These are phyloP conservation scores for Pyrenochaeta sp. DNA, from an alignment of 2,329 filamentous ascomycete species.

Conservation along the genomic window DNA sequence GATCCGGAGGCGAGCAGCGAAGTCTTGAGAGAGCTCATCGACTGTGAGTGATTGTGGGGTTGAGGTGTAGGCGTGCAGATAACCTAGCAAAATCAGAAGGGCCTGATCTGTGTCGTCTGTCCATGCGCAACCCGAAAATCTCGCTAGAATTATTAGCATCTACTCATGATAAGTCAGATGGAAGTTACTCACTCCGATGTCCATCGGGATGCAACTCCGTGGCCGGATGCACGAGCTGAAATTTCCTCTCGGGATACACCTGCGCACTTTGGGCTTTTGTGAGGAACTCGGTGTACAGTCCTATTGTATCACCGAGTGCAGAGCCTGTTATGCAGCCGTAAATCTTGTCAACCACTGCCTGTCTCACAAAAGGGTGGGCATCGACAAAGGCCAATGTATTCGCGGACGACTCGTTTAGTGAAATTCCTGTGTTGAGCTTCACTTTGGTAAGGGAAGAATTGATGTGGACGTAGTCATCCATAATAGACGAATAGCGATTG, in stretches of 20 bases:
- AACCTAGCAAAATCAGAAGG: conserved; percentile 60
- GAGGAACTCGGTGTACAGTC: conserved; percentile 64
- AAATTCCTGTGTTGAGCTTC: not conserved
- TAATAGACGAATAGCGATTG: not conserved
- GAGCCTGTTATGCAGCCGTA: conserved; percentile 60
- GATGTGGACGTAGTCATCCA: conserved; percentile 22
- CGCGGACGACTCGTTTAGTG: not conserved
- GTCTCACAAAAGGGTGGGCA: conserved; percentile 40
- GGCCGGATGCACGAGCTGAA: conserved; percentile 51
- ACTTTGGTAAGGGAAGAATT: conserved; percentile 8
- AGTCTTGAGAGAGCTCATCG: conserved; percentile 40
- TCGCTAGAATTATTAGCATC: conserved; percentile 16
- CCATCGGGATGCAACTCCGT: conserved; percentile 57
- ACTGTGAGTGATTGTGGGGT: conserved; percentile 19
- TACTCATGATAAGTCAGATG: not conserved
- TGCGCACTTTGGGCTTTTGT: conserved; percentile 44
- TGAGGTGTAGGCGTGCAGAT: conserved; percentile 53
- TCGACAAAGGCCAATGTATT: conserved; percentile 26
- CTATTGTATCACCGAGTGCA: conserved; percentile 63
- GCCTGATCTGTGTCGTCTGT: conserved; percentile 66
- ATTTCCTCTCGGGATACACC: conserved; percentile 52
- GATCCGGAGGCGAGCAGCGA: conserved; percentile 56
- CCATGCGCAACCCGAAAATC: conserved; percentile 53
- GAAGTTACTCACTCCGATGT: conserved; percentile 52
- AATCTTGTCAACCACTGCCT: conserved; percentile 49